phyloP scores from a whole-genome alignment of 495 filamentous ascomycete genomes.

The Articulospora tetracladia region DNA sequence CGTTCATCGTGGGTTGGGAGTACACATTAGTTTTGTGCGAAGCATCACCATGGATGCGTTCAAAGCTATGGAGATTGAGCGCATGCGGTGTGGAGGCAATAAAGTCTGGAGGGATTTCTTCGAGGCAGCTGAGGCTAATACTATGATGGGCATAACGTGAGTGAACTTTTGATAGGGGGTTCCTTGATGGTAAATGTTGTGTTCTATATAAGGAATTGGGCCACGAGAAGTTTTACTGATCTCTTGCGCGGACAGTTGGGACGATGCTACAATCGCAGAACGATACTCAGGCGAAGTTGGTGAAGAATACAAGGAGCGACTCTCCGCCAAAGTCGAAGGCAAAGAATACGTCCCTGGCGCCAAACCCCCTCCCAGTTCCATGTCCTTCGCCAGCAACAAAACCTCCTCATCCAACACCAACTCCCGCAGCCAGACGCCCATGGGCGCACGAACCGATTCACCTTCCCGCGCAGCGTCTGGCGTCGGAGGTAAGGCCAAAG shows the following conservation, averaged over 20 bases:
- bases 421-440: slow-evolving; percentile 19
- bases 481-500: slow-evolving; percentile 44
- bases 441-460: slow-evolving; percentile 21
- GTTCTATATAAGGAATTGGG: slow-evolving; percentile 20
- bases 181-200: neutral
- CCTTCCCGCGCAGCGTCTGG: slow-evolving; percentile 24
- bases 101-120: slow-evolving; percentile 82
- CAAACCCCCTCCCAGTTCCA: slow-evolving; percentile 27
- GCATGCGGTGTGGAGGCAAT: slow-evolving; percentile 87
- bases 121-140: slow-evolving; percentile 63
- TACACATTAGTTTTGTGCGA: slow-evolving; percentile 97
- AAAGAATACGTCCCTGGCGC: slow-evolving; percentile 71
- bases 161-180: neutral
- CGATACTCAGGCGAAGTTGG: slow-evolving; percentile 82
- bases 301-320: slow-evolving; percentile 93
- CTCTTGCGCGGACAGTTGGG: slow-evolving; percentile 45
- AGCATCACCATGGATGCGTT: slow-evolving; percentile 97
- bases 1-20: slow-evolving; percentile 88
- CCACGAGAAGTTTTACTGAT: neutral
- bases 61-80: slow-evolving; percentile 78
- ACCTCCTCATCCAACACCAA: slow-evolving; percentile 10
- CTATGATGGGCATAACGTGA: slow-evolving; percentile 43
- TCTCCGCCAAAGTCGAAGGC: slow-evolving; percentile 81
- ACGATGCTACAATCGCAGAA: slow-evolving; percentile 75
- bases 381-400: slow-evolving; percentile 12